phyloP scores from a whole-genome alignment of 768 basidiomycete species.

The Rossbeevera mucosa region DNA sequence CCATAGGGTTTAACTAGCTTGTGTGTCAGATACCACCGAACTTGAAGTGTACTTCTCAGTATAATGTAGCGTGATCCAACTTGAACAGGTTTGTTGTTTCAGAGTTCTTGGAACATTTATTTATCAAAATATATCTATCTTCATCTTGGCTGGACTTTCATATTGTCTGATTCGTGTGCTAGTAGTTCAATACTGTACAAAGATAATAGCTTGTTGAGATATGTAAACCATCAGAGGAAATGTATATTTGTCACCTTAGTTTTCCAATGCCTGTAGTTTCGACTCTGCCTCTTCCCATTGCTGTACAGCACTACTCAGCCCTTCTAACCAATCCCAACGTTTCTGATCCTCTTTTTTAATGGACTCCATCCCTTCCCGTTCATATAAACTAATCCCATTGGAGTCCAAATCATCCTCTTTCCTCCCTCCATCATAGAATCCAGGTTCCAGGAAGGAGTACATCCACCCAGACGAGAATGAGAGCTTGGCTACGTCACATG shows the following conservation, averaged over 20 bases:
- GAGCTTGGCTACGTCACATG: slow-evolving; percentile 6
- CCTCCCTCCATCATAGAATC: slow-evolving; percentile 20
- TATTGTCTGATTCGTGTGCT: no score
- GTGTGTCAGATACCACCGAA: neutral
- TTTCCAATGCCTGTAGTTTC: neutral
- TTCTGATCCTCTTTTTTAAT: slow-evolving; percentile 10
- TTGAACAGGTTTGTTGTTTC: no score
- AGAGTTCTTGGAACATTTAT: no score
- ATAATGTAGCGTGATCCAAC: no score
- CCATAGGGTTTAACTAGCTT: neutral
- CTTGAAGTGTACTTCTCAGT: no score
- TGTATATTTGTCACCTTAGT: no score
- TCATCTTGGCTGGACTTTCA: no score
- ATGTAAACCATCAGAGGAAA: no score
- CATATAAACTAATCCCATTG: slow-evolving; percentile 5
- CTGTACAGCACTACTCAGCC: slow-evolving; percentile 1
- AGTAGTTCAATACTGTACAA: no score
- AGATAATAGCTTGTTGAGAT: no score
- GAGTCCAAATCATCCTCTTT: slow-evolving; percentile 7
- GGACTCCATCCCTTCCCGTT: slow-evolving; percentile 16
- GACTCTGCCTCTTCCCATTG: slow-evolving; percentile 18
- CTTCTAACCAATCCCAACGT: slow-evolving; percentile 16
- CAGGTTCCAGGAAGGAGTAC: slow-evolving; percentile 12
- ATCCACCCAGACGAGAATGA: slow-evolving; percentile 7
- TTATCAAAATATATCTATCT: no score